Base-by-base conservation (phyloP, 176 grass and related monocot genomes). In the Coix lacrymajobi region DNA sequence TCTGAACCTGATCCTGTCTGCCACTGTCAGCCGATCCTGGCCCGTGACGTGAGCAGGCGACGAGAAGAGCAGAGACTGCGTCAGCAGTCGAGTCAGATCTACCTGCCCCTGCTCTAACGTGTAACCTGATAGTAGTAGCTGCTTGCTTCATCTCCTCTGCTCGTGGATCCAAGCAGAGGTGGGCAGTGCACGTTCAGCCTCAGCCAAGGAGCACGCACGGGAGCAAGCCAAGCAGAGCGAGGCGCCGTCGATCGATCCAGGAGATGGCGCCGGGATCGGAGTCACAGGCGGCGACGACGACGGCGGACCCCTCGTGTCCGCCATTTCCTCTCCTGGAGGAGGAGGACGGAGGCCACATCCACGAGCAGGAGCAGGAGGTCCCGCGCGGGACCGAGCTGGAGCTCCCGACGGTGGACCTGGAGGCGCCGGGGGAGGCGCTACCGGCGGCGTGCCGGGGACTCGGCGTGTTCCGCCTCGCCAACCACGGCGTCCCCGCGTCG, bases 391-490 rank as follows among this genome's bases (percentile, higher is more conserved):
- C 8, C 0, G 46, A 36, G 37, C 37, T 88, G 36, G 77, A 89
- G 62, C 40, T 89, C 6, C 52, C 82, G 3, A 70, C 70, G 15
- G 39, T 85, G 10, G 82, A 81, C 82, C 63, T 89, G 40, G 87
- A 88, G n/a, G 11, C 10, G 1, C 48, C 44, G 24, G 40, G 25
- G 8, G 77, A 32, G 8, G 70, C 65, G 77, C 77, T 89, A 32
- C 62, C 0, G 77, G 77, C 62, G 32, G 87, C 71, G 40, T 94
- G 92, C 83, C 71, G 71, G 6, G 34, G 62, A 0, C 66, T 75
- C 5, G 92, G 94, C 76, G 72, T 90, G 17, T 89, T 94, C 74
- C 82, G 94, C 17, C 52, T 94, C 15, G 71, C 78, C 76, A 92
- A 94, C 78, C 92, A 97, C 39, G 92, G 87, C 66, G 68, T 94